Evolutionary conservation across 2,329 filamentous ascomycete genomes (phyloP).

Genomic region (Annulohypoxylon truncatum): DNA sequence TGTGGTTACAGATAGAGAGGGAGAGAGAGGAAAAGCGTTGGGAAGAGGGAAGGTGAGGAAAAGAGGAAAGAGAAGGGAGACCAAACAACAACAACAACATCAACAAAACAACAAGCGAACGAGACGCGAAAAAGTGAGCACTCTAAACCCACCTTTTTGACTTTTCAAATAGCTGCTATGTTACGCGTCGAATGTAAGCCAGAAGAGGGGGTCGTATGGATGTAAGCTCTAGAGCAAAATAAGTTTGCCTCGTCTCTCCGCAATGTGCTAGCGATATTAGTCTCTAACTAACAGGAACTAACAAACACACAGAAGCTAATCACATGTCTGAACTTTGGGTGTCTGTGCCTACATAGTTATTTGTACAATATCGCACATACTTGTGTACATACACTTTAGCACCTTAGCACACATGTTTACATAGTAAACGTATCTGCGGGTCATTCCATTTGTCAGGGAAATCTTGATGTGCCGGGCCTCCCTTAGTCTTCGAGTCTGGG

Average conservation of each 20-base stretch:
- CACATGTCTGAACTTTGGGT: constrained; percentile 27
- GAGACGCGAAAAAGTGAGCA: background rate
- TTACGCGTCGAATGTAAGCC: constrained; percentile 34
- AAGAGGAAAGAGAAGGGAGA: background rate
- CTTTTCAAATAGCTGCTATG: constrained; percentile 24
- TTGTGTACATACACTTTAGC: background rate
- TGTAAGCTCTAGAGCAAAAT: constrained; percentile 23
- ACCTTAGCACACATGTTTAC: background rate
- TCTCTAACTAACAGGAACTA: constrained; percentile 19
- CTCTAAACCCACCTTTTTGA: constrained; percentile 16
- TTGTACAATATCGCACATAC: background rate
- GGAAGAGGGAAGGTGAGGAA: background rate
- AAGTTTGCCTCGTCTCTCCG: constrained; percentile 31
- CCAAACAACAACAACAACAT: background rate
- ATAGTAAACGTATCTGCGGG: constrained; percentile 24
- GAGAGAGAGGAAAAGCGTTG: background rate
- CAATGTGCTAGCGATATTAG: constrained; percentile 8
- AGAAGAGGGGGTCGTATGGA: background rate
- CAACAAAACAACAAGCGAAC: background rate
- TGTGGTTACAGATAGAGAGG: background rate
- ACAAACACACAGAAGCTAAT: constrained; percentile 20
- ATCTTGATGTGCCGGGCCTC: constrained; percentile 25
- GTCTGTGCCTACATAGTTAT: background rate
- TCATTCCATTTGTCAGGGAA: constrained; percentile 36
- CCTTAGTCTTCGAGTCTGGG: constrained; percentile 12